Evolutionary conservation across 257 asterid species (phyloP), one percentile per base, ranked within the genome.

Genomic region (Solanum dulcamara): DNA sequence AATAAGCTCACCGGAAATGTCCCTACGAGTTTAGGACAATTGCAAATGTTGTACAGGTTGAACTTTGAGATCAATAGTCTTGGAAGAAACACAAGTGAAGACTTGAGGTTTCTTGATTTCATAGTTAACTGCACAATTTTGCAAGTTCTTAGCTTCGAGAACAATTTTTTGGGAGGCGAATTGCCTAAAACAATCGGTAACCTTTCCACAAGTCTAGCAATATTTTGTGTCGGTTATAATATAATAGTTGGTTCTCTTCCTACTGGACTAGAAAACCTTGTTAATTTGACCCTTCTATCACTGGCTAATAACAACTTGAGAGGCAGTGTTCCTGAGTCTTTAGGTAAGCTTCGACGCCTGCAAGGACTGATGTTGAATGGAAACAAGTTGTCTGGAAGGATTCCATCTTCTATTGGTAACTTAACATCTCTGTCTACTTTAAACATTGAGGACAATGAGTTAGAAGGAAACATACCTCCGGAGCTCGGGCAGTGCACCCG

Each of bases 71-170:
- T 35, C 2, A 89, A 89, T 68, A 10, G 37, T 1, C 86, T 89
- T 40, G 91, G 88, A 10, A 70, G 18, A 46, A 84, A 84, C 44
- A 80, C 20, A n/a, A 48, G 35, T 10, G 74, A 70, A 7, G 86
- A 64, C 38, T 64, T 86, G 64, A 67, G 28, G 17, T 86, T 88
- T 53, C 35, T 88, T 24, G 60, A 74, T 33, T 88, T 59, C 71
- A 68, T 88, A 50, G 42, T 81, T 26, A 88, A 88, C 81, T 84
- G 90, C 44, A 84, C 86, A 32, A 48, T 12, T 60, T 81, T 88
- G 75, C 24, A 84, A 37, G 74, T 70, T 60, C 33, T 92, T 35
- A 57, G 87, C 68, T 74, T 92, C 11, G 79, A 83, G 2, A 7
- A 26, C 14, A 86, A 67, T 53, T 4, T 5, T 8, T 68, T 84